Conservation (phyloP, 73 alveolate species). For the Paramecium pentaurelia region DNA sequence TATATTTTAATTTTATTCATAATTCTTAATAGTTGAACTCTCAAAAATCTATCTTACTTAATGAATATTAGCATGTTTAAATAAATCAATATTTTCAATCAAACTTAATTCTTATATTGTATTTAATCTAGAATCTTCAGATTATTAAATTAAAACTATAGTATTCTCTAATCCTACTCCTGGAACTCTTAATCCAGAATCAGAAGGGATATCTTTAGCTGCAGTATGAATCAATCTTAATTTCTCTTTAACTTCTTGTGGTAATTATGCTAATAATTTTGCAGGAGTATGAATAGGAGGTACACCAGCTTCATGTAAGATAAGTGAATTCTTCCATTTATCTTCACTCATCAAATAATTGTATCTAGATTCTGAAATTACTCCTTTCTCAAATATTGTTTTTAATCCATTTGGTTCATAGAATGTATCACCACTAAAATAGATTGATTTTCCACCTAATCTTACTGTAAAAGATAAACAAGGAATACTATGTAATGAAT, state of each 20-base stretch:
- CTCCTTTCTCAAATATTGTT: neutral
- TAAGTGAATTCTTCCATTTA: neutral
- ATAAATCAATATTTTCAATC: slow-evolving; percentile 34
- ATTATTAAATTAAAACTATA: neutral
- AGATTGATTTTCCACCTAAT: neutral
- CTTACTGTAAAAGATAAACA: slow-evolving; percentile 38
- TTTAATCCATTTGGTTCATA: slow-evolving; percentile 36
- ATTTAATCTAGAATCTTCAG: neutral
- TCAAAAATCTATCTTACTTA: slow-evolving; percentile 35
- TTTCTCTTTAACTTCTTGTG: slow-evolving; percentile 40
- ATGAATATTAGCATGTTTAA: slow-evolving; percentile 24
- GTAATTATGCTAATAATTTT: neutral
- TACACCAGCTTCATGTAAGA: slow-evolving; percentile 56
- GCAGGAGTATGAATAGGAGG: slow-evolving; percentile 60
- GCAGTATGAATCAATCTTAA: slow-evolving; percentile 40
- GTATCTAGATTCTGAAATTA: slow-evolving; percentile 11
- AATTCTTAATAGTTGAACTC: neutral
- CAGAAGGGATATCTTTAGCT: slow-evolving; percentile 49
- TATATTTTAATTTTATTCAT: neutral
- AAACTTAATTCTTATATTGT: slow-evolving; percentile 15
- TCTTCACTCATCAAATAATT: neutral
- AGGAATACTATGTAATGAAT: slow-evolving; percentile 51
- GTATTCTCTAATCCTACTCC: slow-evolving; percentile 47
- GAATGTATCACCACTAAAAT: slow-evolving; percentile 49
- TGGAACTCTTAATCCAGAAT: slow-evolving; percentile 41